Conservation (phyloP, 2,329 filamentous ascomycete genomes). For the Nemania sp. region DNA sequence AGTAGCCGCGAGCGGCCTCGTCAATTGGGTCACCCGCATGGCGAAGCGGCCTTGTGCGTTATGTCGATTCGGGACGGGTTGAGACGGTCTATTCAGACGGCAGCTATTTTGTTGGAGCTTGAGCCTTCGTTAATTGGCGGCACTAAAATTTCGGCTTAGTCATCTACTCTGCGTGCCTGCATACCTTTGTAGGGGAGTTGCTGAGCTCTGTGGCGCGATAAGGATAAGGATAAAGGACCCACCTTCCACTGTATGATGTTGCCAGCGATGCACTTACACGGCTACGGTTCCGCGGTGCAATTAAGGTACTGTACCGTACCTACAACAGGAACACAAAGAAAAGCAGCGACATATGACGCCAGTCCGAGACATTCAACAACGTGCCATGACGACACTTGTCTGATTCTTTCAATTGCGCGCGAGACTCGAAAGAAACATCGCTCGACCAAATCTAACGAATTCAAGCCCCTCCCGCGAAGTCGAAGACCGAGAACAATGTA, state of each 20-base stretch:
- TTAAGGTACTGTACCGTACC: background rate
- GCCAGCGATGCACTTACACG: slow-evolving; percentile 9
- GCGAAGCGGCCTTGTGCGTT: slow-evolving; percentile 23
- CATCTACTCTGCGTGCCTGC: too few species aligned
- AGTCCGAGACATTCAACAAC: too few species aligned
- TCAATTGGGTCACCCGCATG: slow-evolving; percentile 51
- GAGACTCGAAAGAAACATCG: too few species aligned
- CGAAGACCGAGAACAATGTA: slow-evolving; percentile 41
- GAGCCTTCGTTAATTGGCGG: too few species aligned
- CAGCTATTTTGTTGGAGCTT: slow-evolving; percentile 17
- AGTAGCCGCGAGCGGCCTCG: slow-evolving; percentile 47
- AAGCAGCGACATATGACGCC: background rate
- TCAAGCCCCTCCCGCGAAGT: too few species aligned
- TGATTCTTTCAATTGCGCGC: too few species aligned
- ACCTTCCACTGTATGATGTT: background rate
- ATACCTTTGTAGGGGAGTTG: too few species aligned
- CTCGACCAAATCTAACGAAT: too few species aligned
- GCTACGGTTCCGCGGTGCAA: too few species aligned
- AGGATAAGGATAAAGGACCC: background rate
- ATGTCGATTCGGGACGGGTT: background rate
- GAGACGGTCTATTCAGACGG: slow-evolving; percentile 3
- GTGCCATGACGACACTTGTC: too few species aligned
- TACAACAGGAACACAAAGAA: background rate
- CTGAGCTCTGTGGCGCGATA: too few species aligned
- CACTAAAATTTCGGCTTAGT: slow-evolving; percentile 45